phyloP scores from a whole-genome alignment of 495 filamentous ascomycete species.

The Extremus antarcticus region DNA sequence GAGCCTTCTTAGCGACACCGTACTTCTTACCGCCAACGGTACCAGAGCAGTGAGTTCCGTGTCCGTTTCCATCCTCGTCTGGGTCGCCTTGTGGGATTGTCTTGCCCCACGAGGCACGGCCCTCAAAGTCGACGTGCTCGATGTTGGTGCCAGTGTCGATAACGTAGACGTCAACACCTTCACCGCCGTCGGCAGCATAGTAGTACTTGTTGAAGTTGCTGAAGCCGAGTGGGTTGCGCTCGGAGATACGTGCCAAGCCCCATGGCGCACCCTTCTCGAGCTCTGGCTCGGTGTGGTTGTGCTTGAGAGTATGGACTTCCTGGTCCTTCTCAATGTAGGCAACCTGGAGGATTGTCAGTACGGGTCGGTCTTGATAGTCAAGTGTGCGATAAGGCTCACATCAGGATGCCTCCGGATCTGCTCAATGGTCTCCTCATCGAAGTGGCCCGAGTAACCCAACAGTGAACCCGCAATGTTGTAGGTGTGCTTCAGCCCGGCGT shows the following conservation, averaged over 20 bases:
- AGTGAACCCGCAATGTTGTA: constrained; percentile 78
- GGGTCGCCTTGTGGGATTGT: constrained; percentile 77
- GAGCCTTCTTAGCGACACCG: constrained; percentile 98
- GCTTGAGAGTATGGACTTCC: constrained; percentile 66
- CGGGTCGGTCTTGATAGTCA: neutral
- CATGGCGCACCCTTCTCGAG: constrained; percentile 89
- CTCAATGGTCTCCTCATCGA: constrained; percentile 86
- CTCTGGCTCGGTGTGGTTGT: constrained; percentile 30
- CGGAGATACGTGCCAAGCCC: constrained; percentile 96
- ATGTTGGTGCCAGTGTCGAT: constrained; percentile 95
- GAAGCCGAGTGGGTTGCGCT: constrained; percentile 76
- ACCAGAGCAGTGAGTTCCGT: constrained; percentile 98
- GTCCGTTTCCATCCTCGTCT: constrained; percentile 92
- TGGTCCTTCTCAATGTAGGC: constrained; percentile 94
- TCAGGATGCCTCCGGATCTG: constrained; percentile 91
- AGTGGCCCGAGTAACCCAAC: constrained; percentile 90
- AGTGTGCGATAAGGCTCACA: constrained; percentile 52
- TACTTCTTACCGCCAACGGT: constrained; percentile 97
- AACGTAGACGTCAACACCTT: constrained; percentile 97
- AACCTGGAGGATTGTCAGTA: constrained; percentile 46
- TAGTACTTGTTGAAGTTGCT: constrained; percentile 97
- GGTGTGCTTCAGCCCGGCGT: constrained; percentile 84
- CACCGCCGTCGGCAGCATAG: constrained; percentile 79
- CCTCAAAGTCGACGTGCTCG: constrained; percentile 93
- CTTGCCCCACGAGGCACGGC: constrained; percentile 91